A percentile compares a stretch with the other conserved stretches of the same genome.
phyloP scores from a whole-genome alignment of 2,329 filamentous ascomycete genomes.

The Trichoderma hamatum region DNA sequence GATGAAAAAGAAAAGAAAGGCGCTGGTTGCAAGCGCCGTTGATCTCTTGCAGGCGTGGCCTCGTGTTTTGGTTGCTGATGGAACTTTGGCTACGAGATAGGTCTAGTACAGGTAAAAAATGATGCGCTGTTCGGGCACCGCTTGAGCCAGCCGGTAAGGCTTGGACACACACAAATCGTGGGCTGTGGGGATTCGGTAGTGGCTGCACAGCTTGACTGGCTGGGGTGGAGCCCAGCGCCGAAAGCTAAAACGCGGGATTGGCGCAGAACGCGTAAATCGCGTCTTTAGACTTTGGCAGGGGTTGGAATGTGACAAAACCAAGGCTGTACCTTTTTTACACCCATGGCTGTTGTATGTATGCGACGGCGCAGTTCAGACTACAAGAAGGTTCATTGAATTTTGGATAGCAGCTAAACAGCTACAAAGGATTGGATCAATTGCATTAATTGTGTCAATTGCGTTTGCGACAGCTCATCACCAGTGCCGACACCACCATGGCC shows the following conservation, averaged over 20 bases:
- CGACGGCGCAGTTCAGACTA: too few species aligned
- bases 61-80: background rate
- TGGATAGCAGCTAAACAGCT: background rate
- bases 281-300: constrained; percentile 25
- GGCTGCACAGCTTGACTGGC: constrained; percentile 20
- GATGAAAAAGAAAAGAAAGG: background rate
- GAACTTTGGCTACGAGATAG: background rate
- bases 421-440: background rate
- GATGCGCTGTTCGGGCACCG: constrained; percentile 25
- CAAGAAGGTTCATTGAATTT: background rate
- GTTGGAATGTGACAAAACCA: background rate
- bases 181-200: constrained; percentile 22
- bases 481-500: constrained; percentile 48
- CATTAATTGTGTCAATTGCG: background rate
- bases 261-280: constrained; percentile 23
- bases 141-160: constrained; percentile 19
- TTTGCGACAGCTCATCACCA: background rate
- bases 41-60: background rate
- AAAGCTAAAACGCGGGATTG: constrained; percentile 18
- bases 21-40: background rate
- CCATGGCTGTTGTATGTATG: too few species aligned
- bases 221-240: constrained; percentile 10
- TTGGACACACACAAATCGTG: constrained; percentile 16
- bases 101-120: constrained; percentile 1
- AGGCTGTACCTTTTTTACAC: background rate